Evolutionary conservation across 2,329 filamentous ascomycete genomes (phyloP).

Genomic region (Phialemoniopsis sp.): DNA sequence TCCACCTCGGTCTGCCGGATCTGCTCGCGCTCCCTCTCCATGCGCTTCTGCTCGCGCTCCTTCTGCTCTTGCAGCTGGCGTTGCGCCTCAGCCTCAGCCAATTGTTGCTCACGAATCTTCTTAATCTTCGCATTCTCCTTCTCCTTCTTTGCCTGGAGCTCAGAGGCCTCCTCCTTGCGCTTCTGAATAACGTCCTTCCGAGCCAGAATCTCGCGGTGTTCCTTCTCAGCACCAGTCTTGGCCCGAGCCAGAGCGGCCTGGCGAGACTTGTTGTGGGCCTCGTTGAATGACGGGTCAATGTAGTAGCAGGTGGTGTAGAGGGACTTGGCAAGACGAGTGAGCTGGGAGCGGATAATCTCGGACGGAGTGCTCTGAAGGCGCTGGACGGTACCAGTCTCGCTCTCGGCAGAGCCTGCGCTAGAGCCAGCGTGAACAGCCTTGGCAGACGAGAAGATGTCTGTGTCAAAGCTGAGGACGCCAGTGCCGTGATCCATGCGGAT

Average conservation of each 20-base stretch:
- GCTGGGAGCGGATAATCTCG: slow-evolving; percentile 93
- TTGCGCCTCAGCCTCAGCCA: slow-evolving; percentile 85
- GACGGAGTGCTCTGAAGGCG: slow-evolving; percentile 95
- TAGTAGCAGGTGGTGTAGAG: slow-evolving; percentile 94
- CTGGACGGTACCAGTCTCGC: slow-evolving; percentile 80
- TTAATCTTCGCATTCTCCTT: slow-evolving; percentile 90
- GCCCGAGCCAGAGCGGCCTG: slow-evolving; percentile 77
- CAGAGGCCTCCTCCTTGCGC: slow-evolving; percentile 93
- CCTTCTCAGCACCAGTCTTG: slow-evolving; percentile 83
- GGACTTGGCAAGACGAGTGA: slow-evolving; percentile 85
- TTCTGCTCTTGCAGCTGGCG: slow-evolving; percentile 89
- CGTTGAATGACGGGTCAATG: slow-evolving; percentile 85
- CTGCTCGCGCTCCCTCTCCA: slow-evolving; percentile 83
- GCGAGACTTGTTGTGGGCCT: slow-evolving; percentile 74
- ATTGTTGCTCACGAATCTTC: slow-evolving; percentile 78
- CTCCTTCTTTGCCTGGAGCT: slow-evolving; percentile 81
- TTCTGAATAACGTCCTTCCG: slow-evolving; percentile 91
- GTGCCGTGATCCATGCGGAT: slow-evolving; percentile 96
- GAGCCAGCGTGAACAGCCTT: slow-evolving; percentile 88
- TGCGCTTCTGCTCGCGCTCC: slow-evolving; percentile 80
- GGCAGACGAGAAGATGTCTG: slow-evolving; percentile 94
- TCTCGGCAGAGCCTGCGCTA: slow-evolving; percentile 80
- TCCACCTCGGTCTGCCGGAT: slow-evolving; percentile 92
- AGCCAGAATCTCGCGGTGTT: slow-evolving; percentile 79
- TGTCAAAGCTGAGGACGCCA: slow-evolving; percentile 93